A percentile compares a stretch with the other conserved stretches of the same genome.
phyloP scores from a whole-genome alignment of 192 early-diverging fungal genomes.

The Dispira simplex region DNA sequence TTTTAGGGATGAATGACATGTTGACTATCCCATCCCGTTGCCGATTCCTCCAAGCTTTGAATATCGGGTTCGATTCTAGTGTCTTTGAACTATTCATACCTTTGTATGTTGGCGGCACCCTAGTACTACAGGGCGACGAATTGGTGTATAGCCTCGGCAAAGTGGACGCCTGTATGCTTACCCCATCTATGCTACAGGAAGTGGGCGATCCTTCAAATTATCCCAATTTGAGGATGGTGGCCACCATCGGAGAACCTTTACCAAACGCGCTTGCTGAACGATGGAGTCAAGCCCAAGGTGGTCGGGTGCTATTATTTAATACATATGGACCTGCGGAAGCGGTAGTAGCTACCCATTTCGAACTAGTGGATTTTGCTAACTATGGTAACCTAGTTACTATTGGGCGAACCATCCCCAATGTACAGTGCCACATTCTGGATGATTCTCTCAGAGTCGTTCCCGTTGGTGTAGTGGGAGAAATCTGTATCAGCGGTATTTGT shows the following conservation, averaged over 20 bases:
- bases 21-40: background rate
- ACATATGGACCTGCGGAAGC: background rate
- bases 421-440: background rate
- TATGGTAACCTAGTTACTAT: background rate
- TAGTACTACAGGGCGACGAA: background rate
- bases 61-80: background rate
- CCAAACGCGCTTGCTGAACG: background rate
- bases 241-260: background rate
- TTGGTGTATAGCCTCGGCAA: background rate
- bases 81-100: background rate
- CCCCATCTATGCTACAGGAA: background rate
- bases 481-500: background rate
- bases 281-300: background rate
- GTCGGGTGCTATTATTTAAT: background rate
- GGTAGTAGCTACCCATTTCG: background rate
- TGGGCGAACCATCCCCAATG: background rate
- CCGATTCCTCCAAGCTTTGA: slow-evolving; percentile 1
- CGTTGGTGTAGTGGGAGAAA: background rate
- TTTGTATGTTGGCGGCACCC: background rate
- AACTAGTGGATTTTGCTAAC: background rate
- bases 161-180: background rate
- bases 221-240: background rate
- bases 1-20: background rate
- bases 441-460: background rate
- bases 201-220: background rate